phyloP scores from a whole-genome alignment of 306 rosid species.

The Cicer cuneatum region DNA sequence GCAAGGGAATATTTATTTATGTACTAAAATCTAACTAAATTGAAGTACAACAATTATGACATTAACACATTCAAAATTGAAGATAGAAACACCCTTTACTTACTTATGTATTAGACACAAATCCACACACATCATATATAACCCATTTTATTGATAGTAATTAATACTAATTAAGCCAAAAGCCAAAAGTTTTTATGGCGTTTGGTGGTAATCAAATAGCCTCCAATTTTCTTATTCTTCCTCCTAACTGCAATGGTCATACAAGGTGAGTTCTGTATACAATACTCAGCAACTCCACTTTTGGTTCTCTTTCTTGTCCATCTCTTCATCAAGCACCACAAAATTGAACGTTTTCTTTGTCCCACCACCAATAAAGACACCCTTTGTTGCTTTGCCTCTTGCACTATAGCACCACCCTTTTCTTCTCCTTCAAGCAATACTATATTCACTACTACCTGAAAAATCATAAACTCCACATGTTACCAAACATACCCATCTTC shows the following conservation, averaged over 20 bases:
- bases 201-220: constrained; percentile 89
- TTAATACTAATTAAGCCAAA: constrained; percentile 59
- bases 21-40: no score
- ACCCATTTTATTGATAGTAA: background rate
- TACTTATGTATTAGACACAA: background rate
- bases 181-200: constrained; percentile 94
- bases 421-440: constrained; percentile 71
- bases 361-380: constrained; percentile 76
- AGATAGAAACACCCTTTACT: constrained; percentile 8
- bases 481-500: background rate
- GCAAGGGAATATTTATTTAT: no score
- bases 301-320: constrained; percentile 38
- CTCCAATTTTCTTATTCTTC: constrained; percentile 78
- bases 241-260: constrained; percentile 86
- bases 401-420: constrained; percentile 66
- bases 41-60: background rate
- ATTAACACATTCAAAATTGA: constrained; percentile 16
- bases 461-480: background rate
- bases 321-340: constrained; percentile 57
- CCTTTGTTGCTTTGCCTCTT: constrained; percentile 73
- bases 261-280: constrained; percentile 83
- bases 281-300: constrained; percentile 59
- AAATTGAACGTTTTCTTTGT: constrained; percentile 61
- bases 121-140: background rate
- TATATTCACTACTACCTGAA: constrained; percentile 72